Conservation (phyloP, 768 basidiomycete species). For the Scleroderma citrinum region DNA sequence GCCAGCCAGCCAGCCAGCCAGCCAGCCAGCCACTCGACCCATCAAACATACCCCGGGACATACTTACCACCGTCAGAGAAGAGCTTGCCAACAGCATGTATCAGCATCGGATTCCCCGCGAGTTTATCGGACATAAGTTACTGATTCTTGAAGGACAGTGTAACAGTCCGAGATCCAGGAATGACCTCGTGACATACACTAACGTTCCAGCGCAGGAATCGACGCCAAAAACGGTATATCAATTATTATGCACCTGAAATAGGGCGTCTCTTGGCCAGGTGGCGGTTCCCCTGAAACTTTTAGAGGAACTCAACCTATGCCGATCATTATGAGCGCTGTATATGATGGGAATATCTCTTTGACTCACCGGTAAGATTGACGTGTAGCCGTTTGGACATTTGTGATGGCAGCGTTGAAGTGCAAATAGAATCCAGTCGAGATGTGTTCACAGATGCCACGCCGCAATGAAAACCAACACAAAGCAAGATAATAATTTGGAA, state of each 20-base stretch:
- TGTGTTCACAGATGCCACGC: not conserved
- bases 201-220: not conserved
- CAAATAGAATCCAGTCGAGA: not conserved
- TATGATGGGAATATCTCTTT: not conserved
- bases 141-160: no score
- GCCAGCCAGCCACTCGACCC: not conserved
- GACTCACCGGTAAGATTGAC: not conserved
- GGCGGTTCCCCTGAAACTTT: not conserved
- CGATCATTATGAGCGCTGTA: not conserved
- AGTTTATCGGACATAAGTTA: not conserved
- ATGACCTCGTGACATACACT: no score
- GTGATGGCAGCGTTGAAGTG: not conserved
- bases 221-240: not conserved
- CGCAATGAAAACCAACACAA: no score
- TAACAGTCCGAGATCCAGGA: no score
- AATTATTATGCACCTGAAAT: not conserved
- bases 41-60: not conserved
- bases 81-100: not conserved
- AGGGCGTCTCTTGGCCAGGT: not conserved
- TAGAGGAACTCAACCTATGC: not conserved
- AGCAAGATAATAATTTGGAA: no score
- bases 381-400: no score
- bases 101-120: not conserved
- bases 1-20: no score
- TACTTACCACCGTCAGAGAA: not conserved